Evolutionary conservation across 192 early-diverging fungal species (phyloP).

Genomic region (Coemansia pectinata): DNA sequence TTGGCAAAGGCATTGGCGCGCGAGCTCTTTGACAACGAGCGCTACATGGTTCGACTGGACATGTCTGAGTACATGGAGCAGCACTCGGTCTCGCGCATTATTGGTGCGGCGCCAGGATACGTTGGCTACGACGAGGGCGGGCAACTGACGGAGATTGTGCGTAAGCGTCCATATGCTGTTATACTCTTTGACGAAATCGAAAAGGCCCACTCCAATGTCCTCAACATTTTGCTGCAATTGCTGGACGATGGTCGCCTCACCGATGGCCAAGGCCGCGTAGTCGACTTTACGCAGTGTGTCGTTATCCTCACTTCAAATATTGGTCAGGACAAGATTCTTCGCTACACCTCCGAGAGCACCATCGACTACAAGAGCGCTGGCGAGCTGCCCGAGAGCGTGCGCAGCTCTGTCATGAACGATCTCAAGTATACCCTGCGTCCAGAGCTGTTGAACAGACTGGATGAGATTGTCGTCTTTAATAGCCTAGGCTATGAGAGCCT

Average conservation of each 20-base stretch:
- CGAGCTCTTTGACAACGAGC: constrained; percentile 96
- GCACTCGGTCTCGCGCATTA: constrained; percentile 85
- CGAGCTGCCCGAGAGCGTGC: constrained; percentile 45
- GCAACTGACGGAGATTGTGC: constrained; percentile 91
- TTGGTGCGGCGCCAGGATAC: constrained; percentile 96
- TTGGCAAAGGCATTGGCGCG: constrained; percentile 75
- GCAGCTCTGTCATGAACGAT: constrained; percentile 74
- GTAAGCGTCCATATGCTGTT: constrained; percentile 89
- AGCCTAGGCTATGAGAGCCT: constrained; percentile 67
- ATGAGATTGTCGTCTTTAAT: constrained; percentile 88
- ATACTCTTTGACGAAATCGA: constrained; percentile 98
- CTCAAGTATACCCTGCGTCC: constrained; percentile 82
- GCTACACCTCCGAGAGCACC: constrained; percentile 28
- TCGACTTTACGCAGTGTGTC: constrained; percentile 95
- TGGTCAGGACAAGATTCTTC: constrained; percentile 65
- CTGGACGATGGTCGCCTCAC: constrained; percentile 97
- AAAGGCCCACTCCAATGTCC: constrained; percentile 87
- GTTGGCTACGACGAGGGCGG: constrained; percentile 97
- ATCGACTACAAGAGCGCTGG: constrained; percentile 22
- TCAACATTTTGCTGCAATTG: constrained; percentile 77
- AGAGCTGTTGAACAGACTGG: constrained; percentile 96
- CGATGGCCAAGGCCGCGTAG: constrained; percentile 87
- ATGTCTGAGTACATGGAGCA: constrained; percentile 99
- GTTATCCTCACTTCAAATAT: constrained; percentile 96
- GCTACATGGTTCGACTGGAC: constrained; percentile 93